Base-by-base conservation (phyloP, 129 eudicot species). In the Lonicera japonica region DNA sequence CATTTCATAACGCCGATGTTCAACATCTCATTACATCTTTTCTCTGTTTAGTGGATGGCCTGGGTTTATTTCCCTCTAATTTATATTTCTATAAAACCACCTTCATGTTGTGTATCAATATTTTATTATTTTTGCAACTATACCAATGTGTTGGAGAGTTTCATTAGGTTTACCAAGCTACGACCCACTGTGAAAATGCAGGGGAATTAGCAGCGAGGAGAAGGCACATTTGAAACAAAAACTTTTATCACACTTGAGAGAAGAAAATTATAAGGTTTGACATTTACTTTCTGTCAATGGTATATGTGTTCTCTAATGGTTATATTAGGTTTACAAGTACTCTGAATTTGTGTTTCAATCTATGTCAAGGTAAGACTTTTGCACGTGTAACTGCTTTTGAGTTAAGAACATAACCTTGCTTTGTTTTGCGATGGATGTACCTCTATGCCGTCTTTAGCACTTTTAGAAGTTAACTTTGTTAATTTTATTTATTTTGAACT, bases 151-250 rank as follows among this genome's bases (percentile, higher is more conserved):
- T 50, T 50, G 15, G 55, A 50, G 55, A 50, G 55, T 16, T 8
- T 50, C 16, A n/a, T 0, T 50, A 50, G 19, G n/a, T 68, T 57
- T n/a, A n/a, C 41, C 5, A 21, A 11, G 38, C 56, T 71, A 36
- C 18, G 59, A 53, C 46, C 18, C 6, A 29, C 2, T 41, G 22
- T 36, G 11, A 22, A 54, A 75, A 50, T 78, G 76, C 80, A 92
- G 96, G 87, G 89, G 96, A 57, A 82, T 88, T 22, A 80, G 80
- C 81, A 85, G 40, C 48, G 98, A 87, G 64, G 98, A 92, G 73
- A 92, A 92, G 76, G 36, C 76, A 25, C 84, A 88, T 72, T 74
- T 92, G 72, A 80, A 82, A 72, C 84, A 80, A 72, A 92, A 88
- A 66, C 57, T 92, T 70, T 57, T 92, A 69, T 92, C 95, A 68